Conservation (phyloP, 176 grass and related monocot genomes). For the Oryza meyeriana region DNA sequence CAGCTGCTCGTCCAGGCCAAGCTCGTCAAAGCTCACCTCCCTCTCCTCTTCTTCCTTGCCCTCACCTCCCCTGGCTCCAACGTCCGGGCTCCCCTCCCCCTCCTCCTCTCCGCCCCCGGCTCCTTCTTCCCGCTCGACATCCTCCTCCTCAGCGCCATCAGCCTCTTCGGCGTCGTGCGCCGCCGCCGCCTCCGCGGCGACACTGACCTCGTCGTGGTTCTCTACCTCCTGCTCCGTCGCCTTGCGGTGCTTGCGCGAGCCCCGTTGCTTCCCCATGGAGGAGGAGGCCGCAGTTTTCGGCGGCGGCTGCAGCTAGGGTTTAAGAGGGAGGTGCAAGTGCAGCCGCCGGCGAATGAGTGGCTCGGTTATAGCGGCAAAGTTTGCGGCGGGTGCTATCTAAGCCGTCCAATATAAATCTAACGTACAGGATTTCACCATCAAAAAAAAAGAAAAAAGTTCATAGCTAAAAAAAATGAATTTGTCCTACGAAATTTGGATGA, state of each 20-base stretch:
- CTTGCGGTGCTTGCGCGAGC: constrained; percentile 24
- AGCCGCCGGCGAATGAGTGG: not conserved
- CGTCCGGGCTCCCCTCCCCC: not conserved
- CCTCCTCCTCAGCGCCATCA: not conserved
- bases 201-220: not conserved
- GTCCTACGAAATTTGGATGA: not conserved
- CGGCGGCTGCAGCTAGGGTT: constrained; percentile 35
- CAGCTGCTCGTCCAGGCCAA: constrained; percentile 77
- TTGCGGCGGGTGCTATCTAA: not conserved
- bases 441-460: not conserved
- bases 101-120: not conserved
- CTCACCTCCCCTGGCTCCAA: not conserved
- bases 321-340: constrained; percentile 7
- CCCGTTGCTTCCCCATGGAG: constrained; percentile 26
- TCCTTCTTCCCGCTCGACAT: not conserved
- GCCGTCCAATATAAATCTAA: not conserved
- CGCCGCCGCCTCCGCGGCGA: constrained; percentile 1
- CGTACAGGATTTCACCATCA: not conserved
- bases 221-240: constrained; percentile 3
- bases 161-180: not conserved
- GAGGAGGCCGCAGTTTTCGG: not conserved
- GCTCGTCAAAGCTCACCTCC: constrained; percentile 64
- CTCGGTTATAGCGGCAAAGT: not conserved
- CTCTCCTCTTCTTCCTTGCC: constrained; percentile 37
- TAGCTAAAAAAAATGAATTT: not conserved